Conservation (phyloP, 176 grass and related monocot species). For the Eragrostis curvula region DNA sequence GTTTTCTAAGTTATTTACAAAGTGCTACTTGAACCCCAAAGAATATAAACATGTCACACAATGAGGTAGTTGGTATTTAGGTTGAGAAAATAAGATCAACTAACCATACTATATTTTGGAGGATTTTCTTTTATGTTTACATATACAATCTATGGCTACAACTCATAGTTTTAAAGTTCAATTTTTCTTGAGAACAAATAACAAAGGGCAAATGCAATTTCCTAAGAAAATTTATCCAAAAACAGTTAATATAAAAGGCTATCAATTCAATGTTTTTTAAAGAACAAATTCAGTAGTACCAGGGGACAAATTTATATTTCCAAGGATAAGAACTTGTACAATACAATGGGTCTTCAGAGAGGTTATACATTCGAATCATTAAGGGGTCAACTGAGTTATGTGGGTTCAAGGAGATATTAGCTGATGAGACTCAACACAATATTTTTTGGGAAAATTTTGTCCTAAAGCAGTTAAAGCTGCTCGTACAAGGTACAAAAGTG, state of each 20-base stretch:
- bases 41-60: neutral
- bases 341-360: neutral
- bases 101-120: neutral
- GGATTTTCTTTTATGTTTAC: neutral
- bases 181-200: constrained; percentile 15
- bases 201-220: neutral
- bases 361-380: neutral
- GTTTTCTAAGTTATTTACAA: neutral
- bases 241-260: neutral
- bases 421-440: neutral
- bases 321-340: neutral
- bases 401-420: neutral
- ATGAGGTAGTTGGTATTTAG: neutral
- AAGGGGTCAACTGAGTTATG: constrained; percentile 1
- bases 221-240: neutral
- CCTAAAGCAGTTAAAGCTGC: neutral
- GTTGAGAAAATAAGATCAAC: neutral
- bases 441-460: neutral
- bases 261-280: neutral
- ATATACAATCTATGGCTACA: neutral
- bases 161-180: neutral
- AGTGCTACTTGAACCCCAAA: neutral
- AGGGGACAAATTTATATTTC: neutral
- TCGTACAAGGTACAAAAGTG: neutral
- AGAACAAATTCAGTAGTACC: neutral